Evolutionary conservation across 2,329 filamentous ascomycete genomes (phyloP).

Genomic region (Penicillium crustosum): DNA sequence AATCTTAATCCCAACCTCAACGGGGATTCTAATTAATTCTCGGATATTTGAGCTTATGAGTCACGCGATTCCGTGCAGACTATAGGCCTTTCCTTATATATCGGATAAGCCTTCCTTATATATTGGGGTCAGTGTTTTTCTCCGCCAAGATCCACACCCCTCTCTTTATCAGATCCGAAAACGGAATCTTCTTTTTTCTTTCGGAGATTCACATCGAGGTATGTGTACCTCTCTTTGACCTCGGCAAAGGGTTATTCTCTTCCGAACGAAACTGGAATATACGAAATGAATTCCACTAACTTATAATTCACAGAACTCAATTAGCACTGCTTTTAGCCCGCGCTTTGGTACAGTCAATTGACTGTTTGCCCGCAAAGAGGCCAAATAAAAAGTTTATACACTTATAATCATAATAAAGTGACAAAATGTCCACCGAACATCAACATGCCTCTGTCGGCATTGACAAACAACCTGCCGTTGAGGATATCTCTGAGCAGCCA

Average conservation of each 20-base stretch:
- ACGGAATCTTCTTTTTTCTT: slow-evolving; percentile 6
- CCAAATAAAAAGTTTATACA: background rate
- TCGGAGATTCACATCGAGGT: background rate
- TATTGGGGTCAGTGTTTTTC: background rate
- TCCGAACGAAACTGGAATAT: background rate
- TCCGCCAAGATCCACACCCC: slow-evolving; percentile 13
- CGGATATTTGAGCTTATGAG: background rate
- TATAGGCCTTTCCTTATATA: background rate
- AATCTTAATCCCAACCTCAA: slow-evolving; percentile 15
- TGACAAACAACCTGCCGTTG: slow-evolving; percentile 13
- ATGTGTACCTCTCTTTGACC: background rate
- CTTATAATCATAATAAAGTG: slow-evolving; percentile 1
- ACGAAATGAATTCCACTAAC: background rate
- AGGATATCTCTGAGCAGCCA: slow-evolving; percentile 16
- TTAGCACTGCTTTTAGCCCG: background rate
- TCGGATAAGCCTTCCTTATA: background rate
- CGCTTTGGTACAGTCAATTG: background rate
- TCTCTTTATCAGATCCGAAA: slow-evolving; percentile 24
- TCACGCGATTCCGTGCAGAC: background rate
- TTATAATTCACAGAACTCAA: background rate
- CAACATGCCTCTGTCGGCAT: slow-evolving; percentile 1
- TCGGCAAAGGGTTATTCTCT: background rate
- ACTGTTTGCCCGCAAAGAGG: background rate
- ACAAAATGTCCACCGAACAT: slow-evolving; percentile 14
- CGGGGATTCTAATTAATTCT: background rate